Evolutionary conservation across 805 yeast genomes (phyloP).

Genomic region (Spathaspora gorwiae): DNA sequence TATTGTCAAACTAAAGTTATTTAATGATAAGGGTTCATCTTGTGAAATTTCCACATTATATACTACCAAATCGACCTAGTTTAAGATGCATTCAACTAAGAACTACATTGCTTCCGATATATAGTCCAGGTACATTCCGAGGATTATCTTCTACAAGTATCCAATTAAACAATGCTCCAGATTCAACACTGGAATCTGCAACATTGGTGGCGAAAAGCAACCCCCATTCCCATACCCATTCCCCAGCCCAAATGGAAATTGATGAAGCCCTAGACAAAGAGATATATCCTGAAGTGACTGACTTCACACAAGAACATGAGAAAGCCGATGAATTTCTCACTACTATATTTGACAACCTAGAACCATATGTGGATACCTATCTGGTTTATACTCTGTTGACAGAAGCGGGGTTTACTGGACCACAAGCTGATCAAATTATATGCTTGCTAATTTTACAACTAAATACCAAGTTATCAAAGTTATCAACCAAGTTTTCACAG

Average conservation of each 20-base stretch:
- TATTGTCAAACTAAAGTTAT: no score
- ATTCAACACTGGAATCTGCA: no score
- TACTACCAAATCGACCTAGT: no score
- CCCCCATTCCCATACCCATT: no score
- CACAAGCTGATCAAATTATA: slow-evolving; percentile 59
- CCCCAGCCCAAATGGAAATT: not conserved
- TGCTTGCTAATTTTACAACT: slow-evolving; percentile 41
- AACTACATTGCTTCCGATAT: no score
- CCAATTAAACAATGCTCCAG: no score
- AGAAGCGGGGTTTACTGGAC: slow-evolving; percentile 53
- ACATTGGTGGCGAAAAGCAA: no score
- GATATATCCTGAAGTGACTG: not conserved
- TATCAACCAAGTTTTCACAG: slow-evolving; percentile 46
- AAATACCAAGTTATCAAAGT: slow-evolving; percentile 37
- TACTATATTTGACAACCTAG: slow-evolving; percentile 52
- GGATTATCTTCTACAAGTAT: no score
- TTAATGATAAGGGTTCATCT: no score
- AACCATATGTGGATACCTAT: slow-evolving; percentile 45
- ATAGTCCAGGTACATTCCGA: no score
- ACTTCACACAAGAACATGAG: not conserved
- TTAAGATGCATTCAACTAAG: no score
- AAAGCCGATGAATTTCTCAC: slow-evolving; percentile 29
- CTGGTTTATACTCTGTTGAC: slow-evolving; percentile 50
- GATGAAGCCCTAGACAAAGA: not conserved
- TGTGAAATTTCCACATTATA: no score